Evolutionary conservation across 768 basidiomycete species (phyloP).

Genomic region (Hygrocybe coccinea): DNA sequence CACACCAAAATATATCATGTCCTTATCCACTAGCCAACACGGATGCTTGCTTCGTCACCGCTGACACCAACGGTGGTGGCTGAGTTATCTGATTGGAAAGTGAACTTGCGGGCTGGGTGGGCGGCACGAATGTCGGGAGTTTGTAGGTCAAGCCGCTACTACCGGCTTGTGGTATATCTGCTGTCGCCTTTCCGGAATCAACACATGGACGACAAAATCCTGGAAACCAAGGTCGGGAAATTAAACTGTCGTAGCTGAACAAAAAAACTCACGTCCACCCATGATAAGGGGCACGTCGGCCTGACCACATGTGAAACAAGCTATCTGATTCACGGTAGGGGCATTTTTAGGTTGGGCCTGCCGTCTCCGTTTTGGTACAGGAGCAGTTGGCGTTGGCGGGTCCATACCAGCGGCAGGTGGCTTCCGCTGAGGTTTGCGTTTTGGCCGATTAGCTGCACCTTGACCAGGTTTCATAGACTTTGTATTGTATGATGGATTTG

Average conservation of each 20-base stretch:
- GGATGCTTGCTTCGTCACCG: neutral
- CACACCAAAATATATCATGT: neutral
- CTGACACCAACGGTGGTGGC: neutral
- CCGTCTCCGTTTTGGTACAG: no score
- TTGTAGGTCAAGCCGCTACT: constrained; percentile 1
- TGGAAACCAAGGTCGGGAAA: constrained; percentile 21
- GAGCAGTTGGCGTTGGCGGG: neutral
- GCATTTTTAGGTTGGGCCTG: constrained; percentile 23
- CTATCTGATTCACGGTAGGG: constrained; percentile 39
- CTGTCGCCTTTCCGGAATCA: constrained; percentile 43
- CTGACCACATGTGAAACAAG: constrained; percentile 58
- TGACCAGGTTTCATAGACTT: constrained; percentile 53
- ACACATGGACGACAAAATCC: constrained; percentile 69
- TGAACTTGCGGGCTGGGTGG: neutral
- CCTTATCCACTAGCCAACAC: neutral
- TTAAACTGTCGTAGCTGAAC: neutral
- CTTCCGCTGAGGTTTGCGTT: constrained; percentile 31
- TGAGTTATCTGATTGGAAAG: neutral
- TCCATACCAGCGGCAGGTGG: constrained; percentile 2
- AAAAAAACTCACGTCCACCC: constrained; percentile 61
- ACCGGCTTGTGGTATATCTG: constrained; percentile 1
- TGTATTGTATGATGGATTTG: constrained; percentile 46
- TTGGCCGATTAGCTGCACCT: constrained; percentile 25
- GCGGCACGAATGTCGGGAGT: neutral
- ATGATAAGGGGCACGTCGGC: constrained; percentile 71